These are phyloP conservation scores for Hypoxylon sp. DNA, from an alignment of 2,329 filamentous ascomycete species.

Conservation along the genomic window DNA sequence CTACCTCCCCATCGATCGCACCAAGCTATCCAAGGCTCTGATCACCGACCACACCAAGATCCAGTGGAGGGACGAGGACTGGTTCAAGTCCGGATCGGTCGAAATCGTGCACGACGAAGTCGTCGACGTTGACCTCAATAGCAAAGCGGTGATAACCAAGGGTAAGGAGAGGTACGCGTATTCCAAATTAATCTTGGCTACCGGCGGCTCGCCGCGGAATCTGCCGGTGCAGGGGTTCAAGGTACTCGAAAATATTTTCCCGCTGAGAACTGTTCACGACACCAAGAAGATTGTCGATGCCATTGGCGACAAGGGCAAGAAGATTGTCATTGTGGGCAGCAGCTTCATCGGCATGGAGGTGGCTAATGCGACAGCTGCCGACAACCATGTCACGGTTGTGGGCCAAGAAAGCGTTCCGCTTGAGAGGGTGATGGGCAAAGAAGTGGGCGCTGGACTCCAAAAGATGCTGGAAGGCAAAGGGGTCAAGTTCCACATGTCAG, in stretches of 20 bases:
- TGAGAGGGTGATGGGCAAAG: conserved; percentile 82
- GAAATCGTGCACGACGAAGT: conserved; percentile 71
- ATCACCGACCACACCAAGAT: conserved; percentile 82
- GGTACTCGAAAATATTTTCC: conserved; percentile 85
- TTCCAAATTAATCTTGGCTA: conserved; percentile 88
- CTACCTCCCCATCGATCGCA: conserved; percentile 87
- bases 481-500: conserved; percentile 85
- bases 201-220: conserved; percentile 78
- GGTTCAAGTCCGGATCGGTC: conserved; percentile 72
- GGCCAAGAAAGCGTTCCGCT: conserved; percentile 89
- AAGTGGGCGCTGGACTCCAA: conserved; percentile 83
- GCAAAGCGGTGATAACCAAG: conserved; percentile 77
- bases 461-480: conserved; percentile 82
- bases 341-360: conserved; percentile 99
- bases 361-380: conserved; percentile 80
- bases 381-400: conserved; percentile 84
- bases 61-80: conserved; percentile 77
- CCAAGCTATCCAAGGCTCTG: conserved; percentile 94
- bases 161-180: conserved; percentile 76
- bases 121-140: conserved; percentile 76
- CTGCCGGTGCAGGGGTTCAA: conserved; percentile 88
- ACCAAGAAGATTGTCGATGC: conserved; percentile 79
- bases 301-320: conserved; percentile 85
- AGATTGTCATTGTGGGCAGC: conserved; percentile 89
- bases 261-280: conserved; percentile 79